A percentile compares a stretch with the other conserved stretches of the same genome.
Conservation (phyloP, 345 rosid genomes). For the Sisymbrium irio region DNA sequence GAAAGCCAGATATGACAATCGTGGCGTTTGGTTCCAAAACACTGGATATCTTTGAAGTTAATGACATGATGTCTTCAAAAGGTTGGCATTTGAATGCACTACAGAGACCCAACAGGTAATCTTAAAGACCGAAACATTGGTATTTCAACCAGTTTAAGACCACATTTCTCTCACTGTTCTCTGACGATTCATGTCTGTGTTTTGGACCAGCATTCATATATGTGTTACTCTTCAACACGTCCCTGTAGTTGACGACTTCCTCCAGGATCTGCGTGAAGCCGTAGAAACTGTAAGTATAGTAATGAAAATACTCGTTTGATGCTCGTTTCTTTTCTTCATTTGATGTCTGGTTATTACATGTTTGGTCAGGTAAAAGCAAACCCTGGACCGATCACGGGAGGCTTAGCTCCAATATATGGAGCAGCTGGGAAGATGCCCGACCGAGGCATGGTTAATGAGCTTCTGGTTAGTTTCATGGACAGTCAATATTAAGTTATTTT, state of each 20-base stretch:
- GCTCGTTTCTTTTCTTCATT: neutral
- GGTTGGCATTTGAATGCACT: conserved; percentile 97
- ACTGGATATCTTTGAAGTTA: conserved; percentile 85
- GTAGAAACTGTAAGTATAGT: conserved; percentile 67
- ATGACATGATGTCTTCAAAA: conserved; percentile 77
- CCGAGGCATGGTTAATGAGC: conserved; percentile 76
- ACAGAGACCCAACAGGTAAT: conserved; percentile 89
- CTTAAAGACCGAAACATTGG: neutral
- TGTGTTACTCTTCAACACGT: conserved; percentile 91
- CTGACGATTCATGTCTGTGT: neutral
- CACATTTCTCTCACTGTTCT: neutral
- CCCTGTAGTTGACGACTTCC: conserved; percentile 54
- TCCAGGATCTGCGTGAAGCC: conserved; percentile 67
- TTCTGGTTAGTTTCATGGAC: conserved; percentile 87
- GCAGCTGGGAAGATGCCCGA: conserved; percentile 92
- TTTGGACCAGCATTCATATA: conserved; percentile 70
- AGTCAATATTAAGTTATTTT: conserved; percentile 48
- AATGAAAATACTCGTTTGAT: neutral
- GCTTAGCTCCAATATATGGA: conserved; percentile 89
- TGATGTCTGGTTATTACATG: neutral
- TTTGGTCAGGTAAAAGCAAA: conserved; percentile 62
- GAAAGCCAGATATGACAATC: conserved; percentile 90
- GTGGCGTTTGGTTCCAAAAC: conserved; percentile 74
- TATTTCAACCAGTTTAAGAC: neutral
- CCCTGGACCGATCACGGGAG: conserved; percentile 85